Conservation (phyloP, 2,329 filamentous ascomycete genomes). For the Calonectria pseudoreteaudii region DNA sequence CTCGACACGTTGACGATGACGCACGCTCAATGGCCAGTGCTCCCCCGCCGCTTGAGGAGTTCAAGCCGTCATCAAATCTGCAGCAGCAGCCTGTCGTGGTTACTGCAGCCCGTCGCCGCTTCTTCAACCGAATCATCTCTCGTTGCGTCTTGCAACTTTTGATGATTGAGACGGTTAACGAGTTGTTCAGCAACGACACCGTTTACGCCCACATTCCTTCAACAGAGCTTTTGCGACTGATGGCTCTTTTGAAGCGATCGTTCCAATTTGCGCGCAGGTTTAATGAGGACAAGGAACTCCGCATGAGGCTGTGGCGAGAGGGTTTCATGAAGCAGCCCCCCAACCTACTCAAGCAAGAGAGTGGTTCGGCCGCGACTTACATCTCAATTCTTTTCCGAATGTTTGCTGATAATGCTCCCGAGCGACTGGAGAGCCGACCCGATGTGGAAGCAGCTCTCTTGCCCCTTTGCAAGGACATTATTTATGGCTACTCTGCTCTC, state of each 20-base stretch:
- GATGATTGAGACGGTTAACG: conserved; percentile 99
- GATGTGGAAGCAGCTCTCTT: conserved; percentile 94
- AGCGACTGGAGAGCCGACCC: conserved; percentile 80
- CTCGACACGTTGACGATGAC: conserved; percentile 49
- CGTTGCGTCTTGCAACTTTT: conserved; percentile 96
- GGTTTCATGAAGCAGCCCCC: conserved; percentile 99
- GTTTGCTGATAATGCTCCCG: conserved; percentile 90
- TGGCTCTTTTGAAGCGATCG: conserved; percentile 93
- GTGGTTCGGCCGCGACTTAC: conserved; percentile 91
- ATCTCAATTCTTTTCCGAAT: conserved; percentile 96
- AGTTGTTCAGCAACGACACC: conserved; percentile 96
- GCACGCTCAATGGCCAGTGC: conserved; percentile 47
- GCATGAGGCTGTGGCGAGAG: conserved; percentile 94
- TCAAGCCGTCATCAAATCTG: conserved; percentile 79
- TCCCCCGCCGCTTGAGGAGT: conserved; percentile 79
- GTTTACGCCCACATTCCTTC: conserved; percentile 96
- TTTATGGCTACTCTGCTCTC: conserved; percentile 84
- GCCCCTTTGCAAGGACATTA: conserved; percentile 94
- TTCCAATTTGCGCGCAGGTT: conserved; percentile 98
- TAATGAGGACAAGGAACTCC: conserved; percentile 96
- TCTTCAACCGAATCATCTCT: conserved; percentile 99
- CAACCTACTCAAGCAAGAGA: conserved; percentile 97
- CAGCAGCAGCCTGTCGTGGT: conserved; percentile 93
- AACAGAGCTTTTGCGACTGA: conserved; percentile 86
- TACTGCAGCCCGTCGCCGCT: conserved; percentile 89